Evolutionary conservation across 164 flowering plant species (phyloP).

Genomic region (Akebia trifoliata): DNA sequence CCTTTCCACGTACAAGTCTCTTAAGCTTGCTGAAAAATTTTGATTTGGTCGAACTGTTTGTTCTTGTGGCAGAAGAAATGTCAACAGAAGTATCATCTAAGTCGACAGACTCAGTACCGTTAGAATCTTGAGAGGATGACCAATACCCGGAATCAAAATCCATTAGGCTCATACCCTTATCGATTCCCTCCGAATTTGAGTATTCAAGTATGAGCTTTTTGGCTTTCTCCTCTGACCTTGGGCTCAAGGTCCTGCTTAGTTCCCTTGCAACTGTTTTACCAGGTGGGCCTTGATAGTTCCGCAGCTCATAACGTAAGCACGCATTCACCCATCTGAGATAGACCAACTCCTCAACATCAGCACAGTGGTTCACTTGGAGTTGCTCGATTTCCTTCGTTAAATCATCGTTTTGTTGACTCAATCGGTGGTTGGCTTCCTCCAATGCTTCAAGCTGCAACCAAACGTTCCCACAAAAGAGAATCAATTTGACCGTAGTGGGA

Average conservation of each 20-base stretch:
- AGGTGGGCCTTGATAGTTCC: slow-evolving; percentile 53
- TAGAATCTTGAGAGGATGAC: slow-evolving; percentile 58
- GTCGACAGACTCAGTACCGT: slow-evolving; percentile 51
- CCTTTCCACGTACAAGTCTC: slow-evolving; percentile 50
- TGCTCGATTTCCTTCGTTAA: slow-evolving; percentile 57
- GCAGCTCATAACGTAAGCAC: slow-evolving; percentile 76
- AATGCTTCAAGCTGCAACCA: slow-evolving; percentile 42
- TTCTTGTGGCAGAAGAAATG: slow-evolving; percentile 19
- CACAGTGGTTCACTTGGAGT: slow-evolving; percentile 55
- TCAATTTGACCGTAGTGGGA: not conserved
- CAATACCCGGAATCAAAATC: slow-evolving; percentile 58
- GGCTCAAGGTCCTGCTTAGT: slow-evolving; percentile 71
- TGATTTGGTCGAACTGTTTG: slow-evolving; percentile 24
- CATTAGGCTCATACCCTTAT: slow-evolving; percentile 11
- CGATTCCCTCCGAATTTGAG: slow-evolving; percentile 50
- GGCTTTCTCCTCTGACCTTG: slow-evolving; percentile 76
- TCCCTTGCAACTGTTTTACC: slow-evolving; percentile 80
- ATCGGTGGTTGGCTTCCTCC: slow-evolving; percentile 24
- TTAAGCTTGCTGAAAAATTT: slow-evolving; percentile 57
- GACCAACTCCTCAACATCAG: slow-evolving; percentile 79
- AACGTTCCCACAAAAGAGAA: not conserved
- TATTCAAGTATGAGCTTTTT: slow-evolving; percentile 84
- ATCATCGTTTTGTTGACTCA: slow-evolving; percentile 51
- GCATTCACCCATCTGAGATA: slow-evolving; percentile 95
- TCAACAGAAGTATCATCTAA: slow-evolving; percentile 46